These are phyloP conservation scores for Rhododendron ovatum DNA, from an alignment of 148 eudicot species.

Conservation along the genomic window DNA sequence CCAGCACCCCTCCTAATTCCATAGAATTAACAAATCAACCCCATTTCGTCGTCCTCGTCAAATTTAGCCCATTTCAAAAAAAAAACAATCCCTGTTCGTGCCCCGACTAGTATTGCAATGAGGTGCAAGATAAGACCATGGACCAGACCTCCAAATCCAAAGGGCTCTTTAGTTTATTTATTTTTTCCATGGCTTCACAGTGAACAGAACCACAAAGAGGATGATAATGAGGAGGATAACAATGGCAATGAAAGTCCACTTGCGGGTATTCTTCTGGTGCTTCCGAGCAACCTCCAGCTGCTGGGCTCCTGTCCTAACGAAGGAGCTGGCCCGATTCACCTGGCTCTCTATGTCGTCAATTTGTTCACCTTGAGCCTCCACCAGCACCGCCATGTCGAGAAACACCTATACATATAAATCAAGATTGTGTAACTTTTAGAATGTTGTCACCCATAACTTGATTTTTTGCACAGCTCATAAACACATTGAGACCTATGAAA, in stretches of 20 bases:
- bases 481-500: background rate
- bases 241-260: slow-evolving; percentile 28
- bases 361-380: slow-evolving; percentile 36
- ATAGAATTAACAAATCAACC: background rate
- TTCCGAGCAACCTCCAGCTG: slow-evolving; percentile 29
- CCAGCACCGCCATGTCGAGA: slow-evolving; percentile 29
- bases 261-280: slow-evolving; percentile 33
- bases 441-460: background rate
- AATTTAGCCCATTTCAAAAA: background rate
- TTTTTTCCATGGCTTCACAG: slow-evolving; percentile 24
- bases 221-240: slow-evolving; percentile 25
- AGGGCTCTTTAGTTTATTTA: background rate
- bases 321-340: slow-evolving; percentile 33
- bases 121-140: background rate
- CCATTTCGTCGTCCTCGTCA: background rate
- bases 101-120: background rate
- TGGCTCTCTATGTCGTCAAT: slow-evolving; percentile 34
- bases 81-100: background rate
- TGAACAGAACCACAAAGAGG: slow-evolving; percentile 18
- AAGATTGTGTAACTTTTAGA: background rate
- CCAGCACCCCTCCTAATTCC: background rate
- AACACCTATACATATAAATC: background rate
- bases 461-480: background rate
- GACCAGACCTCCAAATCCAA: background rate
- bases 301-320: slow-evolving; percentile 22